Conservation (phyloP, 768 basidiomycete species). For the Myochromella boudieri region DNA sequence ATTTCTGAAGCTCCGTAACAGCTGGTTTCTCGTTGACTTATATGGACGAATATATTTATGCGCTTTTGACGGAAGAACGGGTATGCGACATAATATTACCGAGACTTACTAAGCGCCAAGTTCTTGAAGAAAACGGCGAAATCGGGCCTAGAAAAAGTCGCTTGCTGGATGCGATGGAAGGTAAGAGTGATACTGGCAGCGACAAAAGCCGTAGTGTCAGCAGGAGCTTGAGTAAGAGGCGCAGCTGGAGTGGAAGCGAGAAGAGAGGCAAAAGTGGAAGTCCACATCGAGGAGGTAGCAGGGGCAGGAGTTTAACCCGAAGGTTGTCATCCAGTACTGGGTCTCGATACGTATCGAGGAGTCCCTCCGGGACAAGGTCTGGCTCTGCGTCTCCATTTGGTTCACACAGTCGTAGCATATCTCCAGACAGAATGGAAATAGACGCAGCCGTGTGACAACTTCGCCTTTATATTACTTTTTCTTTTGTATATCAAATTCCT, state of each 20-base stretch:
- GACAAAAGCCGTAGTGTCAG: constrained; percentile 38
- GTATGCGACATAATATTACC: constrained; percentile 97
- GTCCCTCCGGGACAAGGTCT: constrained; percentile 54
- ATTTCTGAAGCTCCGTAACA: constrained; percentile 27
- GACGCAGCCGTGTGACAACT: constrained; percentile 20
- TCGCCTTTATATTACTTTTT: constrained; percentile 30
- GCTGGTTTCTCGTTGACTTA: constrained; percentile 84
- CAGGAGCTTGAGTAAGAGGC: constrained; percentile 34
- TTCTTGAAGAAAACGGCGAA: constrained; percentile 91
- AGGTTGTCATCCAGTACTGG: constrained; percentile 43
- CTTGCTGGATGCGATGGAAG: constrained; percentile 87
- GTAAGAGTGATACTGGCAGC: constrained; percentile 55
- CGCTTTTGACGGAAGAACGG: constrained; percentile 82
- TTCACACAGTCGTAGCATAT: constrained; percentile 61
- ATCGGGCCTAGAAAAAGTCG: constrained; percentile 83
- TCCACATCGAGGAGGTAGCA: constrained; percentile 26
- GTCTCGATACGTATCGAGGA: constrained; percentile 65
- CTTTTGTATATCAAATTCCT: constrained; percentile 40
- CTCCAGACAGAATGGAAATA: constrained; percentile 53
- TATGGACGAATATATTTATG: constrained; percentile 91
- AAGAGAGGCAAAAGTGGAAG: background rate
- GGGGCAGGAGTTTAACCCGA: constrained; percentile 20
- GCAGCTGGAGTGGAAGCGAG: constrained; percentile 34
- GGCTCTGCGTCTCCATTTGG: constrained; percentile 45
- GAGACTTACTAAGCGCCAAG: constrained; percentile 78